Evolutionary conservation across 257 asterid genomes (phyloP).

Genomic region (Lycium ferocissimum): DNA sequence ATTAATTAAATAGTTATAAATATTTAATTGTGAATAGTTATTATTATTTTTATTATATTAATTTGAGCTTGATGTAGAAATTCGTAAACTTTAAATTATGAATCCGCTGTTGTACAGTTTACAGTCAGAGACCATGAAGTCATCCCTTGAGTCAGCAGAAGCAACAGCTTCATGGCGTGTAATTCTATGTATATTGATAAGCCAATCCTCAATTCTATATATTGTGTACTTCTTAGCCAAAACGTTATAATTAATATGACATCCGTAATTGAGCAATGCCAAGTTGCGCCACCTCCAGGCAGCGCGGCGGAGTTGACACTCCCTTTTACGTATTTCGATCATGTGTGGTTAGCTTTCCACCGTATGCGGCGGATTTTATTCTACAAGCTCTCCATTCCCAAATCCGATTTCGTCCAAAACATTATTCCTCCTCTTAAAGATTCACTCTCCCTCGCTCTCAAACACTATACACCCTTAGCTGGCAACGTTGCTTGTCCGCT

Average conservation of each 20-base stretch:
- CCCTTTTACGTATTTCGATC: constrained; percentile 34
- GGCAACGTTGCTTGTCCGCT: constrained; percentile 32
- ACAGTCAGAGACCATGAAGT: no score
- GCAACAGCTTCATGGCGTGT: no score
- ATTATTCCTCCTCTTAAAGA: constrained; percentile 35
- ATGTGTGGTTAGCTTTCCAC: constrained; percentile 28
- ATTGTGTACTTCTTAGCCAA: neutral
- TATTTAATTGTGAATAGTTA: no score
- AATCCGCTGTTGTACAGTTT: no score
- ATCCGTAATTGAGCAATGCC: constrained; percentile 30
- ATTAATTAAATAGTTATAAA: no score
- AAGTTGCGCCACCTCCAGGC: constrained; percentile 31
- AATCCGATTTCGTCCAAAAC: constrained; percentile 14
- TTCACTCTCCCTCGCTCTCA: constrained; percentile 35
- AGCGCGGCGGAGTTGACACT: constrained; percentile 18
- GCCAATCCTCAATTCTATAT: no score
- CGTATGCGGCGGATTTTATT: constrained; percentile 27
- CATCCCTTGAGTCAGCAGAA: no score
- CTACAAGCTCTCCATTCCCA: constrained; percentile 26
- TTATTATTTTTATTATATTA: no score
- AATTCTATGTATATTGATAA: no score
- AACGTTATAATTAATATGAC: neutral
- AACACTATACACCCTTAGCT: constrained; percentile 34
- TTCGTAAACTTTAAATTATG: no score
- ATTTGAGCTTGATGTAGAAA: no score